Percentiles rank a stretch among this genome's conserved stretches.
Evolutionary conservation across 495 filamentous ascomycete species (phyloP).

Genomic region (Annulohypoxylon moriforme): DNA sequence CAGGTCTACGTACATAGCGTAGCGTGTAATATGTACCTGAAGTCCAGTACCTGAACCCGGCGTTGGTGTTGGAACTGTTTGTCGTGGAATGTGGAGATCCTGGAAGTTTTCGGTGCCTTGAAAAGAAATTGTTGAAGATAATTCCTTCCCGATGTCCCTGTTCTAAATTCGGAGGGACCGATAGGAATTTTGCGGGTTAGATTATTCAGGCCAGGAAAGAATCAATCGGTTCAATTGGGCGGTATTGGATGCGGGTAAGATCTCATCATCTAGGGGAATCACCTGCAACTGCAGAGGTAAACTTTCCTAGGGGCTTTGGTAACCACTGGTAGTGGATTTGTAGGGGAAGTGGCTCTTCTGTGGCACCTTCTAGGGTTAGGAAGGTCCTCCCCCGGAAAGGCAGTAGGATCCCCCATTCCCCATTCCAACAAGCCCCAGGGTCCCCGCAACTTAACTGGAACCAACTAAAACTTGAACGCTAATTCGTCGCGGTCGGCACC

Average conservation of each 20-base stretch:
- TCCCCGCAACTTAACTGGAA: conserved; percentile 25
- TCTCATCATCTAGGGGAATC: conserved; percentile 29
- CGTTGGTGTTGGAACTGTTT: not conserved
- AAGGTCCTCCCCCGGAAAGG: conserved; percentile 18
- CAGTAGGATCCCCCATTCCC: not conserved
- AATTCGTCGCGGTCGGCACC: too few relatives aligned
- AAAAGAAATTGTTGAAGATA: not conserved
- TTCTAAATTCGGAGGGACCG: conserved; percentile 4
- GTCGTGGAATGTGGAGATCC: conserved; percentile 19
- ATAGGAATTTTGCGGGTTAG: conserved; percentile 4
- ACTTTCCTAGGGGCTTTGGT: conserved; percentile 1
- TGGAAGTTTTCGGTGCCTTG: not conserved
- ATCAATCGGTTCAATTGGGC: not conserved
- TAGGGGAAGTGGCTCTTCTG: conserved; percentile 4
- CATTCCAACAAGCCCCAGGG: conserved; percentile 12
- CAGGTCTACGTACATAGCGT: conserved; percentile 31
- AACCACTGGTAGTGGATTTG: not conserved
- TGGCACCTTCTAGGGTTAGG: not conserved
- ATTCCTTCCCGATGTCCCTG: not conserved
- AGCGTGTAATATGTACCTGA: conserved; percentile 6
- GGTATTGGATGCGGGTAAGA: conserved; percentile 36
- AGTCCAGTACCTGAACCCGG: conserved; percentile 19
- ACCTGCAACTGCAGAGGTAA: conserved; percentile 12
- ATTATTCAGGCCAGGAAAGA: conserved; percentile 14
- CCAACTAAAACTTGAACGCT: conserved; percentile 1